Conservation (phyloP, 1,284 basidiomycete genomes). For the Ceratorhiza oryzae-sativae region DNA sequence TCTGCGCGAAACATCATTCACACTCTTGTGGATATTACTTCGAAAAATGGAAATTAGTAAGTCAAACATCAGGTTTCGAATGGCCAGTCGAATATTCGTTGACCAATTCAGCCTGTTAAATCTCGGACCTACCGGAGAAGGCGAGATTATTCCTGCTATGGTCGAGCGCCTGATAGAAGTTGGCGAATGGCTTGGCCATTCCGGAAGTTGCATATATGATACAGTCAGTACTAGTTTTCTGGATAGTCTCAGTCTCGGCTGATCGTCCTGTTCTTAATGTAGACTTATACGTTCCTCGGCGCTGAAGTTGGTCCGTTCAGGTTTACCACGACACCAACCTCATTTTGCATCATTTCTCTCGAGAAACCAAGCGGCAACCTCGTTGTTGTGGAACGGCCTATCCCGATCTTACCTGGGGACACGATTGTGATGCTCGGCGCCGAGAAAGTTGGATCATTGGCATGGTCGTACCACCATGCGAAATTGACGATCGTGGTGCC, state of each 20-base stretch:
- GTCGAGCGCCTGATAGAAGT: conserved; percentile 56
- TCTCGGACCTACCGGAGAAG: conserved; percentile 62
- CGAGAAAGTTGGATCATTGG: conserved; percentile 42
- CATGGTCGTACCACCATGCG: conserved; percentile 40
- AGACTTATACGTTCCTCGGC: conserved; percentile 50
- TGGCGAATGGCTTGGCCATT: conserved; percentile 59
- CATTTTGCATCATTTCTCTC: conserved; percentile 62
- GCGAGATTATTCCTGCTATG: conserved; percentile 59
- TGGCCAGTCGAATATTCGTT: neutral
- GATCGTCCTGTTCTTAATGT: neutral
- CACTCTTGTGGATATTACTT: conserved; percentile 62
- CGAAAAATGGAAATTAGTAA: conserved; percentile 63
- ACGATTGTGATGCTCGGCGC: conserved; percentile 54
- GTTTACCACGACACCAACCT: conserved; percentile 59
- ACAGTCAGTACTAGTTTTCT: conserved; percentile 52
- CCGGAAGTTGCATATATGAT: conserved; percentile 60
- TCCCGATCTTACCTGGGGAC: conserved; percentile 59
- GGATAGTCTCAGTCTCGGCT: neutral
- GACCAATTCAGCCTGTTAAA: conserved; percentile 64
- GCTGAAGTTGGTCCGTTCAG: conserved; percentile 52
- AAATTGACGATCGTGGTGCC: conserved; percentile 49
- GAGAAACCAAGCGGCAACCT: conserved; percentile 49
- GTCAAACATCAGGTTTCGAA: conserved; percentile 38
- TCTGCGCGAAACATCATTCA: conserved; percentile 59
- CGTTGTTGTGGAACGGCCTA: conserved; percentile 54